A percentile compares a stretch with the other conserved stretches of the same genome.
phyloP scores from a whole-genome alignment of 2,329 filamentous ascomycete genomes.

The Nemania diffusa region DNA sequence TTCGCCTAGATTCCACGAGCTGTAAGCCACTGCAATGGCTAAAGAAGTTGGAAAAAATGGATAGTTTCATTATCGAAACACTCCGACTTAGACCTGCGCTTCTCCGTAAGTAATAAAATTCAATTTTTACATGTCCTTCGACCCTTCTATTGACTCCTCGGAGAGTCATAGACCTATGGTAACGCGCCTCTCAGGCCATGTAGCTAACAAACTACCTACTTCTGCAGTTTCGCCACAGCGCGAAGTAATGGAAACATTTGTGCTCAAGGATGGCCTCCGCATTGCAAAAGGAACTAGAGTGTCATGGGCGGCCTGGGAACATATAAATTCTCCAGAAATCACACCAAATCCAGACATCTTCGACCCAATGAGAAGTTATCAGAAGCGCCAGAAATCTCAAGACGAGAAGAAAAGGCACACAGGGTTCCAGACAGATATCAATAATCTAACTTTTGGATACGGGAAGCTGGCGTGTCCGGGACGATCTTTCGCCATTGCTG shows the following conservation, averaged over 20 bases:
- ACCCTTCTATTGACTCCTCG: too few relatives aligned
- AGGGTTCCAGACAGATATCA: background rate
- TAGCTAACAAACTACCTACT: conserved; percentile 1
- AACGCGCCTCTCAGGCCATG: too few relatives aligned
- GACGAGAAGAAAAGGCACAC: background rate
- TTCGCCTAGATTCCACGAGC: background rate
- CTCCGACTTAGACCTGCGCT: conserved; percentile 29
- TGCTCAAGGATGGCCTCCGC: background rate
- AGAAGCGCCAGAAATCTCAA: background rate
- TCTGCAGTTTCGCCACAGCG: conserved; percentile 8
- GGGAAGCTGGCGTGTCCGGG: conserved; percentile 20
- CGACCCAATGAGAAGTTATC: conserved; percentile 16
- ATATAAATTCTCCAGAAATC: conserved; percentile 6
- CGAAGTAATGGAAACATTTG: background rate
- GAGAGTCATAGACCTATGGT: too few relatives aligned
- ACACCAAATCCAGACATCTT: conserved; percentile 5
- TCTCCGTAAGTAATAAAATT: conserved; percentile 20
- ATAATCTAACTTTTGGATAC: conserved; percentile 21
- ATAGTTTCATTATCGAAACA: conserved; percentile 27
- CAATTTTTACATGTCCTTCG: background rate
- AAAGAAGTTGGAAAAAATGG: conserved; percentile 20
- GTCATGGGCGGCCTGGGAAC: background rate
- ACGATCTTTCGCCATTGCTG: conserved; percentile 3
- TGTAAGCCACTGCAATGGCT: conserved; percentile 12
- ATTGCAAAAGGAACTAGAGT: background rate